These are phyloP conservation scores for Circinella umbellata DNA, from an alignment of 371 early-diverging fungal species.

Conservation along the genomic window DNA sequence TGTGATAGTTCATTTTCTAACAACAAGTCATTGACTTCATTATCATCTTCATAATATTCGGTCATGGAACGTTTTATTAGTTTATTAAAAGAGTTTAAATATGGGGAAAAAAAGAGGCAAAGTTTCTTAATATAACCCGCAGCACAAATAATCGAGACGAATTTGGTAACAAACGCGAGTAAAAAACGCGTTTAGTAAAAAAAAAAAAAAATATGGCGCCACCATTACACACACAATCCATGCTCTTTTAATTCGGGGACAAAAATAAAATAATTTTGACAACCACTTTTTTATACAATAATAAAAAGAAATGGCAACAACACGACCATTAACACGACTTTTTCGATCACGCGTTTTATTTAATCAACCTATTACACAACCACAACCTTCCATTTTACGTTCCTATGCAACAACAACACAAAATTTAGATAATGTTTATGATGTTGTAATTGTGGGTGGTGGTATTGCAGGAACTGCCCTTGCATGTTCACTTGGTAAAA, in stretches of 20 bases:
- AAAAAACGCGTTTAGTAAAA: no score
- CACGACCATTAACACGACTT: constrained; percentile 3
- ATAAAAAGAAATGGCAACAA: background rate
- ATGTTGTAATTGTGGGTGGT: constrained; percentile 90
- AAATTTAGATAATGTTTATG: constrained; percentile 57
- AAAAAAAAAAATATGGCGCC: no score
- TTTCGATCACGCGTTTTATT: constrained; percentile 5
- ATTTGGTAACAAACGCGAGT: no score
- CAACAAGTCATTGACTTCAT: background rate
- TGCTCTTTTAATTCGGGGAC: background rate
- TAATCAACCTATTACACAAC: background rate
- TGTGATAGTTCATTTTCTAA: background rate
- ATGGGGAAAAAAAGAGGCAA: no score
- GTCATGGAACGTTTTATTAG: background rate
- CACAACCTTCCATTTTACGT: background rate
- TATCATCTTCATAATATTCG: background rate
- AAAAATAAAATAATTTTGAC: background rate
- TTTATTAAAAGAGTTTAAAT: no score
- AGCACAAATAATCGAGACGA: no score
- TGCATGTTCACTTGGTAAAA: constrained; percentile 79
- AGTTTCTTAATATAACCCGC: no score
- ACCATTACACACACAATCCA: no score
- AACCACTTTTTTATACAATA: no score
- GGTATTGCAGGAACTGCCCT: constrained; percentile 91
- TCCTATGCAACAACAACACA: constrained; percentile 30